Evolutionary conservation across 441 rosid genomes (phyloP), one percentile per base, ranked within the genome.

Genomic region (Hura crepitans): DNA sequence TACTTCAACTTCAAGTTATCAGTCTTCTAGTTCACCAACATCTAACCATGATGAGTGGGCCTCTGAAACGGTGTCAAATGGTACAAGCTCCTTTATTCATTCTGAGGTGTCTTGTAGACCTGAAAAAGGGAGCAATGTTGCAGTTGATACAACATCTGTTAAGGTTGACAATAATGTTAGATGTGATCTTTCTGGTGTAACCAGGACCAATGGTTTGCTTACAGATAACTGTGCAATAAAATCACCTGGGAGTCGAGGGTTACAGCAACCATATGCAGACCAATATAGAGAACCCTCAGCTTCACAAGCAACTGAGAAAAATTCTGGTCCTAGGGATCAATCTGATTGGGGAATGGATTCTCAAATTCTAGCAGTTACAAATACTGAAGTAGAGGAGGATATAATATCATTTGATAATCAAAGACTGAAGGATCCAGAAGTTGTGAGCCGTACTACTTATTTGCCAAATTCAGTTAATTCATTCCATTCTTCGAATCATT

Each of bases 341-440:
- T 71, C 74, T 74, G 84, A 84, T 74, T 78, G 81, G 85, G 80
- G 74, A 79, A 74, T 81, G 60, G 84, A 79, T 75, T 37, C 70
- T 50, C 81, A 80, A 66, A 60, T 75, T 56, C 79, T 75, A 64
- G 50, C 50, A 37, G 75, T 64, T 72, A 17, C 47, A 33, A 77
- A 72, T 64, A 53, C 77, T 58, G 84, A 86, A 76, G 75, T 83
- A 62, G 91, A 83, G 78, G 90, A 87, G 69, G 92, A 89, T 76
- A 54, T 84, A 68, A 69, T 89, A 68, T 82, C 85, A 61, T 88
- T 86, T 71, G 88, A 84, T 83, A 88, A 77, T 77, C 97, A 83
- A 74, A 84, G 90, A 75, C 84, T 82, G 27, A 81, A 79, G 65
- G 89, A 85, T 78, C 93, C 87, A 20, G 96, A 87, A 72, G 85